Percentiles rank a stretch among this genome's conserved stretches.
Conservation (phyloP, 2,329 filamentous ascomycete genomes). For the Colletotrichum agaves region DNA sequence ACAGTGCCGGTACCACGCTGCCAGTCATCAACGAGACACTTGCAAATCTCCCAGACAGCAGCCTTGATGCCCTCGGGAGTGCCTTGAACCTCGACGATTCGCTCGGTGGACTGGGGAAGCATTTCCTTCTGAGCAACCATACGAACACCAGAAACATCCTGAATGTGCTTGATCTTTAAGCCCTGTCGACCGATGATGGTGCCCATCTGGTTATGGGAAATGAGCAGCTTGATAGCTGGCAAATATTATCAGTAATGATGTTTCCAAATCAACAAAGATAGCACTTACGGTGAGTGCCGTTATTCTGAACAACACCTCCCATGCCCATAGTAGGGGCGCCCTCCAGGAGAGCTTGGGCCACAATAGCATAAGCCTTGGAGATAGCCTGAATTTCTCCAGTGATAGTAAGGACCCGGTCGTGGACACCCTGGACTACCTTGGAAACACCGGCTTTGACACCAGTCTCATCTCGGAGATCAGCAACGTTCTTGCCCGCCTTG, state of each 20-base stretch:
- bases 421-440: constrained; percentile 97
- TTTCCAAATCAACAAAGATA: neutral
- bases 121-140: constrained; percentile 99
- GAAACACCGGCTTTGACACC: constrained; percentile 98
- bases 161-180: constrained; percentile 99
- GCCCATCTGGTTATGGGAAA: constrained; percentile 99
- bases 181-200: constrained; percentile 98
- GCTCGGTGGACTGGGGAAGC: constrained; percentile 98
- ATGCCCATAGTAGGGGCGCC: constrained; percentile 96
- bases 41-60: constrained; percentile 98
- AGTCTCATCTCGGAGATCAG: constrained; percentile 95
- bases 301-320: constrained; percentile 87
- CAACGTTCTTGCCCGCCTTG: constrained; percentile 98
- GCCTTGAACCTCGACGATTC: constrained; percentile 96
- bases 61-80: constrained; percentile 95
- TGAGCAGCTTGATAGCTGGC: constrained; percentile 93
- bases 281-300: constrained; percentile 90
- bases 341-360: constrained; percentile 90
- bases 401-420: constrained; percentile 96
- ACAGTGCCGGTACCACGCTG: constrained; percentile 97
- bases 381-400: constrained; percentile 90
- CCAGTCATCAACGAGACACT: constrained; percentile 97
- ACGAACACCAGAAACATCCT: constrained; percentile 94
- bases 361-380: constrained; percentile 91
- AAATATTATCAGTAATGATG: constrained; percentile 38